Evolutionary conservation across 2,329 filamentous ascomycete genomes (phyloP).

Genomic region (Helotiales sp.): DNA sequence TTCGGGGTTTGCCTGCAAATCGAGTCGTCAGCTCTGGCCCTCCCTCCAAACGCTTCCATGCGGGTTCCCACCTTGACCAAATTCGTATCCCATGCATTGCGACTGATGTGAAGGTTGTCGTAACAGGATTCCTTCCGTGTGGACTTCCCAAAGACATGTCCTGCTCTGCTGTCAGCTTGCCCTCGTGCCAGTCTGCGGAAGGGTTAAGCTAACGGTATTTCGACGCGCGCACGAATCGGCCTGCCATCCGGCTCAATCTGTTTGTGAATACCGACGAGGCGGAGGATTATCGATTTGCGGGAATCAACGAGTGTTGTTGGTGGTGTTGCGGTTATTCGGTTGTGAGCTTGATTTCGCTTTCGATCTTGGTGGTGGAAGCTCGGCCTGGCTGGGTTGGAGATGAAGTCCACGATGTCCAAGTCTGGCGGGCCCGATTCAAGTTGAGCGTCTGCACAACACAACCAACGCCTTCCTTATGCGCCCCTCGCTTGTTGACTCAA

Average conservation of each 20-base stretch:
- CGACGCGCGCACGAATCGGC: conserved; percentile 74
- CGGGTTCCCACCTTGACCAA: conserved; percentile 77
- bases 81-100: conserved; percentile 99
- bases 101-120: conserved; percentile 95
- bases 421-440: neutral
- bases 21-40: conserved; percentile 32
- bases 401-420: neutral
- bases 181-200: conserved; percentile 29
- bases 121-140: conserved; percentile 98
- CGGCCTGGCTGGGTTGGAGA: neutral
- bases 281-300: conserved; percentile 19
- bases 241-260: conserved; percentile 58
- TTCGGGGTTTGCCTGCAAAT: conserved; percentile 82
- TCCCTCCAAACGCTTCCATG: neutral
- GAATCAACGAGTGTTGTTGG: neutral
- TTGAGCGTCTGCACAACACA: neutral
- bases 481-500: conserved; percentile 1
- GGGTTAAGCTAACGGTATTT: conserved; percentile 66
- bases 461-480: neutral
- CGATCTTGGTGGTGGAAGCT: conserved; percentile 20
- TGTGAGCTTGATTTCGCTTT: neutral
- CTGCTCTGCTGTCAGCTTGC: conserved; percentile 53
- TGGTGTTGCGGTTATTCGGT: conserved; percentile 1
- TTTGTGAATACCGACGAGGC: conserved; percentile 6
- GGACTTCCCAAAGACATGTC: conserved; percentile 96